These are phyloP conservation scores for Aspergillus udagawae DNA, from an alignment of 2,329 filamentous ascomycete species.

Conservation along the genomic window DNA sequence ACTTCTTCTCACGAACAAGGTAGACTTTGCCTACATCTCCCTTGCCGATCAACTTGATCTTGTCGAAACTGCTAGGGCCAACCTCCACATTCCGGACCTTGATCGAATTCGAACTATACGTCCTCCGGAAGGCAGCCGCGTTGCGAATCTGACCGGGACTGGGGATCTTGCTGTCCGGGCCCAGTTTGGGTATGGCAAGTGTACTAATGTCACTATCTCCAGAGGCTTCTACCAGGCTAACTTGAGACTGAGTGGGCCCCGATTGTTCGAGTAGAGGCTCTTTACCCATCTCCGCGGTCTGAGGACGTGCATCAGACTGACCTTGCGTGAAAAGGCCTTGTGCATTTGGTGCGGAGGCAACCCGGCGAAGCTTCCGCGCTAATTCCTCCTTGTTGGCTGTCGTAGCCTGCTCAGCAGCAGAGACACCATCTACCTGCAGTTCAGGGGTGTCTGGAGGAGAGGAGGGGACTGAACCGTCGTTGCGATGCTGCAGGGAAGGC, in stretches of 20 bases:
- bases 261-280: conserved; percentile 65
- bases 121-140: conserved; percentile 77
- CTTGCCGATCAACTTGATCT: conserved; percentile 99
- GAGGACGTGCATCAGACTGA: conserved; percentile 64
- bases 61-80: conserved; percentile 92
- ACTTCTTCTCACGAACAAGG: conserved; percentile 96
- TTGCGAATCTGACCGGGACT: conserved; percentile 63
- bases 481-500: conserved; percentile 88
- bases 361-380: conserved; percentile 84
- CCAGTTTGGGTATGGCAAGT: conserved; percentile 30
- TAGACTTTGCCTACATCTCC: conserved; percentile 99
- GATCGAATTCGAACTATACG: conserved; percentile 98
- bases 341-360: conserved; percentile 94
- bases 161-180: conserved; percentile 60
- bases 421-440: conserved; percentile 67
- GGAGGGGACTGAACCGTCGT: conserved; percentile 86
- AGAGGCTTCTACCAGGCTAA: conserved; percentile 52
- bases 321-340: conserved; percentile 77
- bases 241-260: conserved; percentile 47
- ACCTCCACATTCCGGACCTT: conserved; percentile 98
- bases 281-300: conserved; percentile 81
- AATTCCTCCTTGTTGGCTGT: conserved; percentile 87
- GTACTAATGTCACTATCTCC: conserved; percentile 22
- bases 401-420: conserved; percentile 63
- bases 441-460: conserved; percentile 88